These are phyloP conservation scores for Thalassiosira mediterranea DNA, from an alignment of 352 stramenopile species.

Conservation along the genomic window DNA sequence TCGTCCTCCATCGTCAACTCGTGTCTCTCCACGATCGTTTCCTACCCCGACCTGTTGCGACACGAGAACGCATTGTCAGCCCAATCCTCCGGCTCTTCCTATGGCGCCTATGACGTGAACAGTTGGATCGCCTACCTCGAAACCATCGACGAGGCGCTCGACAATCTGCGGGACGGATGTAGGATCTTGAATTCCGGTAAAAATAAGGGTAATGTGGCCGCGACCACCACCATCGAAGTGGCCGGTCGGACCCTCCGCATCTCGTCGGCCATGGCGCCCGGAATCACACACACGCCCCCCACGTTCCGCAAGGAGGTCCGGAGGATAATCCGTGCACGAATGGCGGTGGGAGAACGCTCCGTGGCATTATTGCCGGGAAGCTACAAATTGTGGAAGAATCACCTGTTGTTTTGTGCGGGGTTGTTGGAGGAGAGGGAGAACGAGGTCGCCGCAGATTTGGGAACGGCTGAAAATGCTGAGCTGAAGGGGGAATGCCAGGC, in stretches of 20 bases:
- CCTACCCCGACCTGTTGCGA: slow-evolving; percentile 45
- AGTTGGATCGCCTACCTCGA: slow-evolving; percentile 73
- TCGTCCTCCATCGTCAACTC: no score
- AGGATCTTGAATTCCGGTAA: not conserved
- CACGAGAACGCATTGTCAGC: slow-evolving; percentile 68
- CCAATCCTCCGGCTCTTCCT: not conserved
- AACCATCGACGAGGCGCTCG: slow-evolving; percentile 64
- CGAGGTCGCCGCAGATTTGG: not conserved
- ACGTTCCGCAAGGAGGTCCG: slow-evolving; percentile 18
- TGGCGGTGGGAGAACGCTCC: slow-evolving; percentile 57
- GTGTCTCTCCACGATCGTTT: slow-evolving; percentile 55
- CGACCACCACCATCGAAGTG: slow-evolving; percentile 24
- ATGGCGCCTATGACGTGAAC: slow-evolving; percentile 59
- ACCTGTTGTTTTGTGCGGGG: slow-evolving; percentile 56
- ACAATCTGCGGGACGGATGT: slow-evolving; percentile 24
- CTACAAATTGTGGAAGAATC: slow-evolving; percentile 84
- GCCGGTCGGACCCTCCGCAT: slow-evolving; percentile 33
- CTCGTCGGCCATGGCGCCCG: slow-evolving; percentile 12
- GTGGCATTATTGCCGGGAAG: slow-evolving; percentile 68
- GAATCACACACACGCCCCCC: slow-evolving; percentile 28
- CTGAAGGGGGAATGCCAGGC: not conserved
- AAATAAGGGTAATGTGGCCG: slow-evolving; percentile 11
- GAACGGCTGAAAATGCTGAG: not conserved
- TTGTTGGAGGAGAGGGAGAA: slow-evolving; percentile 6
- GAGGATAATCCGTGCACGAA: slow-evolving; percentile 40